Evolutionary conservation across 257 asterid species (phyloP).

Genomic region (Ehretia macrophylla): DNA sequence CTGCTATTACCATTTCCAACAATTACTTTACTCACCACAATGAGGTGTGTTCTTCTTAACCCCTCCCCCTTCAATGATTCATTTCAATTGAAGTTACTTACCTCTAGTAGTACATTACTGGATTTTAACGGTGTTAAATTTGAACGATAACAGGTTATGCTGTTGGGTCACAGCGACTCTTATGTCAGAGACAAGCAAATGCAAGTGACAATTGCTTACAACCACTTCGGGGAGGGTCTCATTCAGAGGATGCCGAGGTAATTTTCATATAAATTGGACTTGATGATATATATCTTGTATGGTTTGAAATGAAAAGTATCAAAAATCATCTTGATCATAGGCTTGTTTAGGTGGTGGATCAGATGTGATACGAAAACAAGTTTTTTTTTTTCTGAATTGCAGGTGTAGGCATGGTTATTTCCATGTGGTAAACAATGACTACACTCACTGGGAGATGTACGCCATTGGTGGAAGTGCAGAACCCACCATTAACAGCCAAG

Average conservation of each 20-base stretch:
- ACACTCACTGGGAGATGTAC: conserved; percentile 97
- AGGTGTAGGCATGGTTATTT: conserved; percentile 92
- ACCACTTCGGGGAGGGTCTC: conserved; percentile 91
- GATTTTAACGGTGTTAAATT: background rate
- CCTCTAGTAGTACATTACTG: background rate
- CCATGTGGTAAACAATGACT: conserved; percentile 94
- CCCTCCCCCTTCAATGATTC: conserved; percentile 4
- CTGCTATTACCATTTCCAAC: conserved; percentile 85
- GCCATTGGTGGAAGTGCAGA: conserved; percentile 91
- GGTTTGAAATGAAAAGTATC: too few species aligned
- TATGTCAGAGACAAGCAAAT: conserved; percentile 74
- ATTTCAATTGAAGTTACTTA: conserved; percentile 1
- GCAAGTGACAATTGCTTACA: conserved; percentile 95
- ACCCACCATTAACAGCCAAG: conserved; percentile 95
- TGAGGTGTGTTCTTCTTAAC: conserved; percentile 43
- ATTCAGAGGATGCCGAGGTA: conserved; percentile 98
- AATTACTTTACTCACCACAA: conserved; percentile 84
- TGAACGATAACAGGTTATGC: conserved; percentile 61
- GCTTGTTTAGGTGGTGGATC: too few species aligned
- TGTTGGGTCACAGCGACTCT: conserved; percentile 90
- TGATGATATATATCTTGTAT: too few species aligned
- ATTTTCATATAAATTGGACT: background rate
- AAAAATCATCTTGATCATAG: too few species aligned
- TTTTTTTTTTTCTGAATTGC: background rate
- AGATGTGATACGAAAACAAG: too few species aligned